phyloP scores from a whole-genome alignment of 441 rosid genomes.

The Populus hybrid region DNA sequence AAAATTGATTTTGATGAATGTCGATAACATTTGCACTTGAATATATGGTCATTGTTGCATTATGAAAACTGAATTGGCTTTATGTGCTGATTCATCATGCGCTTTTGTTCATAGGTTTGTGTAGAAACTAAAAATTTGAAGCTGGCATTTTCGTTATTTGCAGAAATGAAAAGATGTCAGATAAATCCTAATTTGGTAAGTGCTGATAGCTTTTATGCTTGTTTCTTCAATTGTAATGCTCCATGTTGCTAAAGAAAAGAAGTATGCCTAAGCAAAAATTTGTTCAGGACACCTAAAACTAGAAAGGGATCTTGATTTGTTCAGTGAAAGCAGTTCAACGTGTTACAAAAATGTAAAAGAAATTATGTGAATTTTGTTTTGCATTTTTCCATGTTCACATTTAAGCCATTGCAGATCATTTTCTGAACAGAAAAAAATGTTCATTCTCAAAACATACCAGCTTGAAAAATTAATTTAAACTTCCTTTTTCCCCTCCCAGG shows the following conservation, averaged over 20 bases:
- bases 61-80: conserved; percentile 14
- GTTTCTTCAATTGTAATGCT: background rate
- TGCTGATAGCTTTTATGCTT: conserved; percentile 2
- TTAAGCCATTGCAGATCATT: background rate
- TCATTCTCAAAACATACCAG: background rate
- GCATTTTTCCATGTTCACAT: background rate
- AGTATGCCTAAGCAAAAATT: background rate
- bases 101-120: conserved; percentile 55
- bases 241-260: background rate
- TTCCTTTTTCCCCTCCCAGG: conserved; percentile 44
- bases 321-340: background rate
- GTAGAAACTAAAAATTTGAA: conserved; percentile 55
- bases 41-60: background rate
- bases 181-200: conserved; percentile 79
- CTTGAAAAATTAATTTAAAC: background rate
- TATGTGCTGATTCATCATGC: conserved; percentile 22
- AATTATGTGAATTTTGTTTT: background rate
- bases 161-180: conserved; percentile 76
- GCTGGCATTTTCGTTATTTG: conserved; percentile 72
- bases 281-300: background rate
- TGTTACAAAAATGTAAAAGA: background rate
- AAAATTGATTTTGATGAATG: conserved; percentile 17
- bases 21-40: background rate
- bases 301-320: background rate
- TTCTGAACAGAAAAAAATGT: background rate